Evolutionary conservation across 495 filamentous ascomycete genomes (phyloP), one percentile per base, ranked within the genome.

Genomic region (Aspergillus homomorphus): DNA sequence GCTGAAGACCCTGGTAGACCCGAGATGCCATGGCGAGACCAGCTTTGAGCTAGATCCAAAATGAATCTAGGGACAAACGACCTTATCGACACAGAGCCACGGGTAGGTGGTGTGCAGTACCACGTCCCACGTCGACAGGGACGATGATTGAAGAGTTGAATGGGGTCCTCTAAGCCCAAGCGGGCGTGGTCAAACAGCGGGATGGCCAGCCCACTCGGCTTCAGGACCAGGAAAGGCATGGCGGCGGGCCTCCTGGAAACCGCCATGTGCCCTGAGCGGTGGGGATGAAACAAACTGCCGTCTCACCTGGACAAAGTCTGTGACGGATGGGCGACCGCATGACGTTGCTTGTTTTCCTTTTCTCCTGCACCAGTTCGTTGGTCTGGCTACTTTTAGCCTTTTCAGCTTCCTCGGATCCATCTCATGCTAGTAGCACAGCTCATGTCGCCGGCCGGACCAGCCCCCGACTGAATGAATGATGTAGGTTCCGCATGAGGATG

Each of bases 151-250:
- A 46, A 51, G 21, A 19, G 2, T 3, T 6, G 16, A 21, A 6
- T 7, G 22, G 21, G 8, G 9, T 28, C 26, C 3, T 28, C 46
- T 50, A 50, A 50, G 16, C 46, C 46, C 22, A 50, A 50, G 46
- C 46, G 21, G 21, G 46, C 46, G 21, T 50, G 10, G 46, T 50
- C 46, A 50, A 50, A 50, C 46, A 24, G 48, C 4, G 12, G 45
- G 19, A 48, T 16, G 38, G 58, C 33, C 33, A 38, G 33, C 33
- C 33, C 33, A 38, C 46, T 54, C 58, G 28, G n/a, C 42, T 23
- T 66, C 63, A 50, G 64, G 55, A 54, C 59, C 62, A 67, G 65
- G 59, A 64, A 67, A 62, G 57, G 62, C 46, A 62, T 50, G 33
- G 56, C 21, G 54, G 54, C 55, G 56, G 46, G 49, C 56, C 33